Base-by-base conservation (phyloP, 2,329 filamentous ascomycete genomes). In the Paraphaeosphaeria sporulosa region DNA sequence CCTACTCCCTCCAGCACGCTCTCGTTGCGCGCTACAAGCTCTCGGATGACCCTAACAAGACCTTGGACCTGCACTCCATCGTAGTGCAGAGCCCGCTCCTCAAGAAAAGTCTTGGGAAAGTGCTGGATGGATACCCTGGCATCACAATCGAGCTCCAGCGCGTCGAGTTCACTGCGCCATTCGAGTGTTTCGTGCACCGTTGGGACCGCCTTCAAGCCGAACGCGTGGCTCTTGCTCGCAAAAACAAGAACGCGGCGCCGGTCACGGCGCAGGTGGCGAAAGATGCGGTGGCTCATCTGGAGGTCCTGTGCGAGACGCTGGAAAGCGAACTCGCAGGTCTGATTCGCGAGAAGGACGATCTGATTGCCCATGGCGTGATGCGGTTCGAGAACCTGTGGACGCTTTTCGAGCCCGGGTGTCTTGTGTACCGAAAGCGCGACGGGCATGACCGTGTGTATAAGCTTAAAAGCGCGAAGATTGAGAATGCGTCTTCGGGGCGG, bases 1-100 rank as follows among this genome's bases (percentile, higher is more conserved):
- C 59, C 12, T 30, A 55, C 32, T 58, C 59, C 17, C 32, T 52
- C 7, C 49, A 61, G 44, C 55, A 58, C 46, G 59, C 59, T 25
- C n/a, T 61, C 6, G 59, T 71, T 9, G 64, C 65, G 17, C 63
- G 67, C 4, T 64, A 68, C 57, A 64, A 56, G 46, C 64, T 70
- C 42, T 65, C 60, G 30, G 62, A 64, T 17, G 55, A 67, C 32
- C 64, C 64, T 15, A 47, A 43, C 15, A 63, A 59, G 47, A 63
- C 62, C 19, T 58, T 69, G 10, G 57, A 59, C 10, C 44, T 69
- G 25, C 50, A 77, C 34, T 78, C 75, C 1, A 70, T 79, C 55
- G 69, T 72, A 8, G 64, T 78, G 1, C 76, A 79, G 47, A 77
- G 74, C 42, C 68, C 71, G 2, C 54, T 70, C n/a, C 62, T 78